These are phyloP conservation scores for Infundibulicybe gibba DNA, from an alignment of 768 basidiomycete genomes.

Conservation along the genomic window DNA sequence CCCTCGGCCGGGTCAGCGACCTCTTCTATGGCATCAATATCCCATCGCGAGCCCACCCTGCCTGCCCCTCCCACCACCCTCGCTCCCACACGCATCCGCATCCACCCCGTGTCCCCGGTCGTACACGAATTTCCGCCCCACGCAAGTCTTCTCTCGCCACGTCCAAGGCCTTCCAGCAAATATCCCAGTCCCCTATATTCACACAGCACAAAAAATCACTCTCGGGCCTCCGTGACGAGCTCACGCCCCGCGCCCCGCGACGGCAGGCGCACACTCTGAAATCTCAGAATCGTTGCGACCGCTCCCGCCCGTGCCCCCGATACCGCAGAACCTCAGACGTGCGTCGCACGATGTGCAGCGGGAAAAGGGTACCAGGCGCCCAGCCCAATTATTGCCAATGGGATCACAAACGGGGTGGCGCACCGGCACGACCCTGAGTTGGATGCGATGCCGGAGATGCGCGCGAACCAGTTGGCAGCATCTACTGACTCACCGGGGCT, in stretches of 20 bases:
- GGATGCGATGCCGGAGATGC: too few species aligned
- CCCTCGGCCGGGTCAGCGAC: constrained; percentile 12
- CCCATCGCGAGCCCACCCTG: constrained; percentile 5
- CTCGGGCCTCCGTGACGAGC: neutral
- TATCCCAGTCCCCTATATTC: constrained; percentile 3
- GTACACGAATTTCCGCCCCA: neutral
- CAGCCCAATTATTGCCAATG: too few species aligned
- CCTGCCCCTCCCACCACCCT: constrained; percentile 9
- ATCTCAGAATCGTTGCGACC: constrained; percentile 1
- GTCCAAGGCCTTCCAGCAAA: constrained; percentile 8
- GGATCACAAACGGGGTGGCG: too few species aligned
- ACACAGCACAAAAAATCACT: constrained; percentile 2
- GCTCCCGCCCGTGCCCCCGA: constrained; percentile 9
- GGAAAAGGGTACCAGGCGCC: constrained; percentile 14
- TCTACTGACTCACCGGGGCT: constrained; percentile 5
- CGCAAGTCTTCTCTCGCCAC: constrained; percentile 3
- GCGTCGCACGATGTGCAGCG: constrained; percentile 7
- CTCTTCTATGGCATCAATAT: constrained; percentile 8
- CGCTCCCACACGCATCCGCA: constrained; percentile 5
- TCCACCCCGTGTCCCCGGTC: constrained; percentile 5
- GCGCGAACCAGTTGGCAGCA: too few species aligned
- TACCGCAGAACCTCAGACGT: constrained; percentile 6
- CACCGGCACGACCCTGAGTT: too few species aligned
- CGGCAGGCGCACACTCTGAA: constrained; percentile 4
- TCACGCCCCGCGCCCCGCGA: constrained; percentile 3